Percentiles rank a stretch among this genome's conserved stretches.
These are phyloP conservation scores for Globisporangium cederbergense DNA, from an alignment of 352 stramenopile species.

Conservation along the genomic window DNA sequence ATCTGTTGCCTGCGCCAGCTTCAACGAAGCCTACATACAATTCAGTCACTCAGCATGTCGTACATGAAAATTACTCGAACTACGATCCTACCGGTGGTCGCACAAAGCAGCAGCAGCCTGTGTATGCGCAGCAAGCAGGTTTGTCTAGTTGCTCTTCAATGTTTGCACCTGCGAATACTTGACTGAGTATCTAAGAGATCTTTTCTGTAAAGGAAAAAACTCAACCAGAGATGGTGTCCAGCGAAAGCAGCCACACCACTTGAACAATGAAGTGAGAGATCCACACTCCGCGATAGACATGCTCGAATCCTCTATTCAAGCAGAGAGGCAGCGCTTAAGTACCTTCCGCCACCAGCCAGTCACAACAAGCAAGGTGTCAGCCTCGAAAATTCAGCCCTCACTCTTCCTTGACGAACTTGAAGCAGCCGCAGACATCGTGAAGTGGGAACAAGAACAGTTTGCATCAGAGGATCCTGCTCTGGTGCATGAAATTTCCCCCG, in stretches of 20 bases:
- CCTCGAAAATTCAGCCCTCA: neutral
- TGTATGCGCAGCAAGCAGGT: neutral
- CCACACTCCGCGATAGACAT: neutral
- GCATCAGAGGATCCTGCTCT: neutral
- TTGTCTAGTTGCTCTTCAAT: no score
- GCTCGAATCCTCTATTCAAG: neutral
- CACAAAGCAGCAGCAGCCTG: neutral
- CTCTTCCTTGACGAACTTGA: slow-evolving; percentile 23
- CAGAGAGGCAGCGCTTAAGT: neutral
- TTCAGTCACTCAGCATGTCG: neutral
- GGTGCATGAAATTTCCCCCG: slow-evolving; percentile 15
- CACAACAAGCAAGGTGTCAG: neutral
- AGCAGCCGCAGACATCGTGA: slow-evolving; percentile 19
- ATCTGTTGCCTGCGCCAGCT: neutral
- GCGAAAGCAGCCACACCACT: neutral
- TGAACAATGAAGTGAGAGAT: neutral
- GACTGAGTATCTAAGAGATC: neutral
- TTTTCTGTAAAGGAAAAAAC: neutral
- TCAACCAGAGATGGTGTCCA: neutral
- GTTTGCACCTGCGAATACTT: no score
- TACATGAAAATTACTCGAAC: neutral
- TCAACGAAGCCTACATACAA: slow-evolving; percentile 1
- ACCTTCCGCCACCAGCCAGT: slow-evolving; percentile 10
- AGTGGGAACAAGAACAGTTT: slow-evolving; percentile 22
- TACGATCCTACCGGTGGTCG: neutral